A percentile compares a stretch with the other conserved stretches of the same genome.
These are phyloP conservation scores for Azolla pinnata DNA, from an alignment of 75 land plant genomes.

Conservation along the genomic window DNA sequence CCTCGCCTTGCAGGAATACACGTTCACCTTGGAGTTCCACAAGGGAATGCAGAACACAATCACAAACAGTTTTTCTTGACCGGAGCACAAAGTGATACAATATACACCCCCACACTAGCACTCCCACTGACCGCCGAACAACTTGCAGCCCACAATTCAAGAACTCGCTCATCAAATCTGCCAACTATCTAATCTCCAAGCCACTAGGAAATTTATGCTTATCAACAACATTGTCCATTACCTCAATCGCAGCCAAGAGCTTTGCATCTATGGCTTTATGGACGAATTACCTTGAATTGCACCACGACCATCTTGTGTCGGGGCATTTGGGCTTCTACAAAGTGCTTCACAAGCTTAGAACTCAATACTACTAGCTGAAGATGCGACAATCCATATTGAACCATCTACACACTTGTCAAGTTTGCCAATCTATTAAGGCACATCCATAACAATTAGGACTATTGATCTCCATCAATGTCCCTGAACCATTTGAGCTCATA, in stretches of 20 bases:
- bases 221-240: not conserved
- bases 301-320: slow-evolving; percentile 1
- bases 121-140: not conserved
- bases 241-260: not conserved
- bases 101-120: not conserved
- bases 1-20: not conserved
- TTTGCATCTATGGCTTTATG: not conserved
- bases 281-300: not conserved
- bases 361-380: not conserved
- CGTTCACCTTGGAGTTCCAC: not conserved
- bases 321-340: slow-evolving; percentile 5
- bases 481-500: slow-evolving; percentile 1
- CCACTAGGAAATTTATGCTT: not conserved
- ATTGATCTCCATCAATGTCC: not conserved
- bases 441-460: not conserved
- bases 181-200: not conserved
- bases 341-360: not conserved
- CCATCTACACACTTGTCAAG: not conserved
- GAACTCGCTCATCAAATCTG: not conserved
- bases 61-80: not conserved
- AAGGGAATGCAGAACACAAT: not conserved
- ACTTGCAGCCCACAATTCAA: not conserved
- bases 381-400: not conserved
- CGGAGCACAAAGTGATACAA: not conserved
- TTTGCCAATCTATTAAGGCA: not conserved